Evolutionary conservation across 148 eudicot genomes (phyloP), one percentile per base, ranked within the genome.

Genomic region (Amaranthus hypochondriacus): DNA sequence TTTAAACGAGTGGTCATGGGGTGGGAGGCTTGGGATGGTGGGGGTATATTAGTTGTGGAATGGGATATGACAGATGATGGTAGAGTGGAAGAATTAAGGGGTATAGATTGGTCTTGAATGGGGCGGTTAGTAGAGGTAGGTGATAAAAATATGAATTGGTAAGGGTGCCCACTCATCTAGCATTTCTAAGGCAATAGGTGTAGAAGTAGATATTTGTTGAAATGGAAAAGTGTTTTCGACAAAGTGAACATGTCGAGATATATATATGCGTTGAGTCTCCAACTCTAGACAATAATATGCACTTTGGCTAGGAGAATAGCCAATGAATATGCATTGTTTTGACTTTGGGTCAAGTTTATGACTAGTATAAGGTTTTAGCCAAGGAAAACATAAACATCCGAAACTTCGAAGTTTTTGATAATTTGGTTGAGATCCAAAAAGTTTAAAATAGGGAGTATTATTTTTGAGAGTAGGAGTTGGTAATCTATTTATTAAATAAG

Each of bases 171-270:
- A 69, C 10, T 52, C 72, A 0, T 52, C 59, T 11, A 42, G 39
- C 2, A 66, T 21, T 7, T 46, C 5, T 18, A 18, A 48, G 46
- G 72, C 9, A 55, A 51, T 3, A 18, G 49, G 14, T 10, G 9
- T 5, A 11, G 50, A 7, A 44, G 49, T 10, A 14, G 28, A 14
- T 47, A 2, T 8, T 2, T 12, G 4, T 14, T 9, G 42, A 4
- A 44, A 70, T 43, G 61, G 73, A 12, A 70, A 70, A 0, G 1
- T 54, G 0, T 55, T 2, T 18, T 75, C 77, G 42, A 75, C 46
- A 56, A 75, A 75, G 2, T 44, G 48, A 0, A 65, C 71, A 66
- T 74, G 77, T 0, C 62, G n/a, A 43, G 77, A 74, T 2, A 7
- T 13, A 15, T 75, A 75, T 0, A 75, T 44, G 0, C 7, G 13